Evolutionary conservation across 164 flowering plant genomes (phyloP), one percentile per base, ranked within the genome.

Genomic region (Piper longum): DNA sequence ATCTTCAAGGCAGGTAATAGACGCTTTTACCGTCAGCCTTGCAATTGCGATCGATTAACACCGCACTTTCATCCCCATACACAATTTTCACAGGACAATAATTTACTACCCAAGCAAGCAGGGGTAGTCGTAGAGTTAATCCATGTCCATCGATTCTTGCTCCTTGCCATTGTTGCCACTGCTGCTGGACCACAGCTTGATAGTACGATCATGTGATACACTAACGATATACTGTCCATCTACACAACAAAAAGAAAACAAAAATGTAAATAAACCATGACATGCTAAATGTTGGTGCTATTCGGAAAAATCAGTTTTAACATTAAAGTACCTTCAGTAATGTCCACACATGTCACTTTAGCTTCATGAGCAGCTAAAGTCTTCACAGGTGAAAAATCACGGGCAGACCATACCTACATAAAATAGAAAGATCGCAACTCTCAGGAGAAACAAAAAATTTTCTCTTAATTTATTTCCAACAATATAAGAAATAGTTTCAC

Each of bases 291-390:
- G 14, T 13, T 41, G 5, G 12, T 48, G 16, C 41, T 12, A 13
- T 60, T 5, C 36, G 39, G 42, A 60, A 39, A 41, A 60, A 40
- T 5, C 18, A 43, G 3, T 16, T 13, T n/a, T 2, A 11, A 3
- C 14, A 42, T 5, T 8, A 12, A 14, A 60, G 62, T 73, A 90
- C 99, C 99, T 79, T 70, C 91, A 17, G 67, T 55, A 51, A 95
- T 68, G 78, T 95, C 99, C 63, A 86, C 43, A 52, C 87, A 82
- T 43, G 99, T 79, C 56, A 89, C 87, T 75, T 87, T 91, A 26
- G 85, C 85, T 80, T 95, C 99, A 65, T 95, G 99, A 26, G 84
- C 97, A 54, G 93, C 79, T 17, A 95, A 75, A 51, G 90, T 78
- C 77, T 85, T 95, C 52, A 95, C 80, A 68, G 81, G 97, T 80